Evolutionary conservation across 2,329 filamentous ascomycete species (phyloP).

Genomic region (Penicillium sp.): DNA sequence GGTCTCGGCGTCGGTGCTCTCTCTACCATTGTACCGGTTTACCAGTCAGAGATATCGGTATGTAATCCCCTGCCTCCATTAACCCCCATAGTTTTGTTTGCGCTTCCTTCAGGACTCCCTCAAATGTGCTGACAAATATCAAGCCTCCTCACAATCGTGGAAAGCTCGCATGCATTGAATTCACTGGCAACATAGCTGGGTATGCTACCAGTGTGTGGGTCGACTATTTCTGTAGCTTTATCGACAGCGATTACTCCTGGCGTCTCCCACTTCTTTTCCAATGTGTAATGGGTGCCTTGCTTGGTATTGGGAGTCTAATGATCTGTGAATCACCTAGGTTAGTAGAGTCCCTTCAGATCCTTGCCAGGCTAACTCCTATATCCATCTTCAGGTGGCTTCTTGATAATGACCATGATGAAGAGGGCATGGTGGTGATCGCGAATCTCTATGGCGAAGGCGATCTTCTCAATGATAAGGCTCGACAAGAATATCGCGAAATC

Average conservation of each 20-base stretch:
- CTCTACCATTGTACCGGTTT: constrained; percentile 89
- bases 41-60: constrained; percentile 86
- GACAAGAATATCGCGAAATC: constrained; percentile 96
- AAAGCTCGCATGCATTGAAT: constrained; percentile 95
- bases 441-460: constrained; percentile 96
- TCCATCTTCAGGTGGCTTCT: constrained; percentile 75
- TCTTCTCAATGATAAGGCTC: constrained; percentile 86
- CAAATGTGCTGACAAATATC: constrained; percentile 16
- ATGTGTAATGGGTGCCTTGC: constrained; percentile 85
- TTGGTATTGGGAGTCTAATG: constrained; percentile 81
- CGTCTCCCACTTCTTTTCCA: constrained; percentile 87
- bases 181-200: constrained; percentile 93
- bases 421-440: constrained; percentile 96
- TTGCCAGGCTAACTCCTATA: constrained; percentile 26
- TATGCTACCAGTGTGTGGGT: constrained; percentile 98
- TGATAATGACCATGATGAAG: constrained; percentile 96
- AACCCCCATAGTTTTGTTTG: neutral
- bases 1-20: constrained; percentile 84
- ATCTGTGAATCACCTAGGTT: constrained; percentile 96
- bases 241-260: constrained; percentile 83
- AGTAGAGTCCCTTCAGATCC: constrained; percentile 11
- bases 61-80: neutral
- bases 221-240: constrained; percentile 94
- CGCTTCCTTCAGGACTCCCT: neutral
- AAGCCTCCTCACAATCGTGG: constrained; percentile 87